These are phyloP conservation scores for Pseudocercospora macadamiae DNA, from an alignment of 2,329 filamentous ascomycete genomes.

Conservation along the genomic window DNA sequence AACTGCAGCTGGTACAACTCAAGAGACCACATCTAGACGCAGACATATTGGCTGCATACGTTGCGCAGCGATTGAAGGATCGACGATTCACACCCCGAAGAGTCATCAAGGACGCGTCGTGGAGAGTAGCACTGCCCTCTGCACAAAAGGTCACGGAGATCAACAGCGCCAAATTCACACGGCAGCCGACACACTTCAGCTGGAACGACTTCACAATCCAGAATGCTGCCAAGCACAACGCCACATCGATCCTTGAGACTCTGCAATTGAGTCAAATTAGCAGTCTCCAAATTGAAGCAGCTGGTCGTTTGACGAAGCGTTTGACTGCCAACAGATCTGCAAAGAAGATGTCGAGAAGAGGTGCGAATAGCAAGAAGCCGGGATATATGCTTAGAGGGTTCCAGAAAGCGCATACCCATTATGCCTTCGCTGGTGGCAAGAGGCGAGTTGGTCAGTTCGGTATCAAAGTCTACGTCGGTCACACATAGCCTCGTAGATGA, in stretches of 20 bases:
- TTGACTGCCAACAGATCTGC: conserved; percentile 38
- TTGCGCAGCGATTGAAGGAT: conserved; percentile 34
- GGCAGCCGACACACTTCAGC: conserved; percentile 24
- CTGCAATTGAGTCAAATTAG: conserved; percentile 35
- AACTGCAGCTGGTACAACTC: conserved; percentile 34
- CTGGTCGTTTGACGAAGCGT: conserved; percentile 39
- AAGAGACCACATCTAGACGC: conserved; percentile 35
- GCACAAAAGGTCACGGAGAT: conserved; percentile 29
- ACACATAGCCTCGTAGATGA: too few relatives aligned
- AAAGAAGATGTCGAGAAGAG: conserved; percentile 35
- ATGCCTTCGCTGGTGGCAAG: conserved; percentile 33
- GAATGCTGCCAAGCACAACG: conserved; percentile 21
- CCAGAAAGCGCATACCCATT: conserved; percentile 32
- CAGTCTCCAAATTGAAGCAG: conserved; percentile 35
- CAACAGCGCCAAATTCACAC: conserved; percentile 30
- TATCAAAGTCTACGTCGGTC: conserved; percentile 35
- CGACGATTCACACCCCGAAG: conserved; percentile 33
- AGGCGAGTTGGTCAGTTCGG: conserved; percentile 38
- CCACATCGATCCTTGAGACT: conserved; percentile 28
- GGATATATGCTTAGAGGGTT: conserved; percentile 35
- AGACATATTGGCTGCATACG: conserved; percentile 36
- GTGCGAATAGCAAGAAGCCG: conserved; percentile 33
- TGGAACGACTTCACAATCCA: conserved; percentile 28
- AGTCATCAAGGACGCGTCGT: conserved; percentile 38
- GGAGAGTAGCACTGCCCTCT: conserved; percentile 35